Conservation (phyloP, 257 asterid species). For the Leptodermis oblonga region DNA sequence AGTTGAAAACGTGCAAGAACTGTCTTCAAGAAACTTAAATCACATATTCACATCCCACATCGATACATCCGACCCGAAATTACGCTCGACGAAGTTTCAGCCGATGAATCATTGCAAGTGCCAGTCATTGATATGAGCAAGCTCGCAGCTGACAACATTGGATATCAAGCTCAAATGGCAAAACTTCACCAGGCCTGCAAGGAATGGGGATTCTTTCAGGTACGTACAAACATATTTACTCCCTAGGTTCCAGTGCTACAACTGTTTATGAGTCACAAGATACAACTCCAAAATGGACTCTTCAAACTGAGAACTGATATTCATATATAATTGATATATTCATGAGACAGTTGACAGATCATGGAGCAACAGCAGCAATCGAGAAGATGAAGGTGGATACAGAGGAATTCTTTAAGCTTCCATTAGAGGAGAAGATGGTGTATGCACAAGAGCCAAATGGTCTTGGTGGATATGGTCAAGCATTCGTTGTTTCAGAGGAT, state of each 20-base stretch:
- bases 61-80: no score
- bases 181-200: no score
- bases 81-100: background rate
- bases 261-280: background rate
- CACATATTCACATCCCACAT: no score
- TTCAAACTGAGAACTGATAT: conserved; percentile 14
- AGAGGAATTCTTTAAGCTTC: conserved; percentile 30
- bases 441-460: background rate
- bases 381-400: conserved; percentile 33
- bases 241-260: background rate
- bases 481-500: background rate
- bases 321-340: conserved; percentile 9
- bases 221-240: background rate
- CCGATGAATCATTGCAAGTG: conserved; percentile 15
- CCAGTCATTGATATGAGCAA: conserved; percentile 26
- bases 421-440: background rate
- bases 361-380: conserved; percentile 25
- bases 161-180: no score
- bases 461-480: background rate
- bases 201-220: no score
- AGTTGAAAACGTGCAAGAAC: no score
- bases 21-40: no score
- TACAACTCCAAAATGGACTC: background rate
- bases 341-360: conserved; percentile 32
- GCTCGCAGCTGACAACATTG: conserved; percentile 2